Base-by-base conservation (phyloP, 805 yeast species). In the Lipomyces anomalus region DNA sequence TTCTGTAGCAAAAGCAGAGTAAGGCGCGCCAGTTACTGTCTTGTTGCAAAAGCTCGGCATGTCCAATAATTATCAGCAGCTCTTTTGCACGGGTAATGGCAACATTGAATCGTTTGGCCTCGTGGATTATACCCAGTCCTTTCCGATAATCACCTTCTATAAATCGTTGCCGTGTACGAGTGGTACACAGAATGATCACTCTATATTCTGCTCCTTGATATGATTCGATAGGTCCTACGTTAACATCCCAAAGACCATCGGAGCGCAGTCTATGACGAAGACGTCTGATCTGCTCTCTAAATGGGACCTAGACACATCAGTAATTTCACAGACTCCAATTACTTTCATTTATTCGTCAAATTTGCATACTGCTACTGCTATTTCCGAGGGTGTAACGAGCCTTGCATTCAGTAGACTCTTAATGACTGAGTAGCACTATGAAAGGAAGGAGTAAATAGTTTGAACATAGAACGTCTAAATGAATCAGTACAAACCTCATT, bases 31-130 rank as follows among this genome's bases (percentile, higher is more conserved):
- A 50, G 30, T 50, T 50, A 6, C 26, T 35, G 24, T 50, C 55
- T 21, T 40, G 33, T 20, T 43, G 46, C 22, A 59, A 44, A 1
- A 49, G 32, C 9, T 35, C 47, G 3, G 73, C 68, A 52, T 72
- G 71, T 7, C 78, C 78, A 43, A 74, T 62, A 1, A 74, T 60
- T 6, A 71, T 58, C 47, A 72, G 53, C 2, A 74, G 73, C 40
- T 64, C 68, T 46, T 61, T 64, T 6, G 74, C 72, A 53, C 76
- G 64, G 1, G 75, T 72, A 29, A 72, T 60, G 0, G 74, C 75
- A 35, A 71, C 74, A 52, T 71, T 72, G 46, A 71, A 58, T 52
- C 75, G 48, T 29, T 48, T 44, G 18, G 51, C 48, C 18, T 53
- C 57, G 16, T 44, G 46, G 17, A 53, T 42, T 45, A 49, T 39